A percentile compares a stretch with the other conserved stretches of the same genome.
Evolutionary conservation across 805 yeast genomes (phyloP).

Genomic region (Kregervanrija delftensis): DNA sequence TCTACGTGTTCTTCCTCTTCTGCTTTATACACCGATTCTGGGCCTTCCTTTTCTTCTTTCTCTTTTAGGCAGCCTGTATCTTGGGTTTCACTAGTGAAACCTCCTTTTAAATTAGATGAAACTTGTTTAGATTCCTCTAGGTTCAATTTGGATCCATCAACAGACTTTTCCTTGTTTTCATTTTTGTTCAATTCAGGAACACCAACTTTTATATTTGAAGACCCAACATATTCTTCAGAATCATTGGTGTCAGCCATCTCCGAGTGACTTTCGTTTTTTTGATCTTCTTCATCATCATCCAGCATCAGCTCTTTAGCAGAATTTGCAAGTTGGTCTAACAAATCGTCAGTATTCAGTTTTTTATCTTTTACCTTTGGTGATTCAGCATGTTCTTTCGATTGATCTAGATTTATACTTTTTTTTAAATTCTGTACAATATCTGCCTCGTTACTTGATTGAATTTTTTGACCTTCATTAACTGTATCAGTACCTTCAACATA

Average conservation of each 20-base stretch:
- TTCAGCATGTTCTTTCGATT: constrained; percentile 15
- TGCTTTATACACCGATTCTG: neutral
- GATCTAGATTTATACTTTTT: constrained; percentile 11
- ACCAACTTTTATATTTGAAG: neutral
- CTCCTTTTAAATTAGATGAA: neutral
- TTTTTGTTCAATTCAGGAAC: neutral
- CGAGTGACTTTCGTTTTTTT: constrained; percentile 1
- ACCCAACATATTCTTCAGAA: too few relatives aligned
- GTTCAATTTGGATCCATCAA: neutral
- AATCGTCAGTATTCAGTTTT: constrained; percentile 6
- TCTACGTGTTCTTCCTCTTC: constrained; percentile 4
- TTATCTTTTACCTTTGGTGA: constrained; percentile 6
- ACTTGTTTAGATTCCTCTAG: neutral
- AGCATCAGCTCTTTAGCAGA: constrained; percentile 11
- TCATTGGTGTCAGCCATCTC: neutral
- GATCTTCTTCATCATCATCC: constrained; percentile 17
- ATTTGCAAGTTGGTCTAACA: constrained; percentile 11
- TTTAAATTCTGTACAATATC: constrained; percentile 16
- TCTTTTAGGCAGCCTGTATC: constrained; percentile 1
- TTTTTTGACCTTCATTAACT: constrained; percentile 14
- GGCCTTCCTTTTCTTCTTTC: neutral
- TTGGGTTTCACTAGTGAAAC: neutral
- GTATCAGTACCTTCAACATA: constrained; percentile 20
- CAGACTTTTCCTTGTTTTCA: neutral
- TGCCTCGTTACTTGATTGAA: constrained; percentile 7